Base-by-base conservation (phyloP, 192 early-diverging fungal genomes). In the Entomortierella lignicola region DNA sequence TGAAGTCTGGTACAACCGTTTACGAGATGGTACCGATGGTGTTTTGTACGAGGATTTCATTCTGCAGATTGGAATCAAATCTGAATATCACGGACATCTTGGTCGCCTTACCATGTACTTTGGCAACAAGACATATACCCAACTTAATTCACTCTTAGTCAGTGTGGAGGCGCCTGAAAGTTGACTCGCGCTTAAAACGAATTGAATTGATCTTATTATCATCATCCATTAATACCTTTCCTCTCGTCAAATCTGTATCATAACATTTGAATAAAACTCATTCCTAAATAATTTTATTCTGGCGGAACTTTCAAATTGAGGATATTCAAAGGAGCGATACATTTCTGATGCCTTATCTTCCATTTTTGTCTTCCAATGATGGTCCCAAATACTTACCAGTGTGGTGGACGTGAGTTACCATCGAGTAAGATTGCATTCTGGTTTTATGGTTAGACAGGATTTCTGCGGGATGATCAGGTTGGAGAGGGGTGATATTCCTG, bases 41-140 rank as follows among this genome's bases (percentile, higher is more conserved):
- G 90, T 99, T 0, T 71, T 99, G 34, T 97, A 94, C 74, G 96
- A 98, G 81, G 95, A 98, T 72, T 84, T 84, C 8, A 90, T 91
- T 60, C 72, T 99, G 47, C 96, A 98, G 66, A 88, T 99, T 27
- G 95, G 96, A 13, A 61, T 99, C 55, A 96, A 98, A 62, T 90
- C 94, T 1, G 97, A 99, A 69, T 99, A 97, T 77, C 95, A 98
- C 73, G 89, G 89, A 20, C 88, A 94, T 12, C 84, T 94, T 10
- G 98, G 97, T 11, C 90, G 97, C 17, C 62, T 99, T 23, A 97
- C 94, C 55, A 68, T 99, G 27, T 99, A 95, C 65, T 88, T 94
- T 57, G 93, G 94, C 31, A 99, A 99, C 87, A 95, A 95, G 69
- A 89, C 94, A 0, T 86, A 89, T 4, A 83, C 82, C 11, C 84